These are phyloP conservation scores for Saccharata proteae DNA, from an alignment of 2,329 filamentous ascomycete genomes.

Conservation along the genomic window DNA sequence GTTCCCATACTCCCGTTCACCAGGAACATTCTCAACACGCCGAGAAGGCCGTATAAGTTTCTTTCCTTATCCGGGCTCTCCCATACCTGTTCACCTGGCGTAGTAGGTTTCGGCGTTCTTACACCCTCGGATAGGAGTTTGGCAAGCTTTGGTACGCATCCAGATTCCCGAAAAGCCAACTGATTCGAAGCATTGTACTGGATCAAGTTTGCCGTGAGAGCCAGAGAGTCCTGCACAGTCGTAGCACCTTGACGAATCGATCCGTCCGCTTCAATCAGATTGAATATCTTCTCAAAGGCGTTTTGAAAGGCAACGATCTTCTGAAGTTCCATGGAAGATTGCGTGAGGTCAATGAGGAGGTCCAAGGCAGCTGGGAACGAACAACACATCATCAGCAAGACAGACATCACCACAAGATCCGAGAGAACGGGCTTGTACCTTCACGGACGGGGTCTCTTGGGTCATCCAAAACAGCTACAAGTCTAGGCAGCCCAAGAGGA, in stretches of 20 bases:
- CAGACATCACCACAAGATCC: conserved; percentile 7
- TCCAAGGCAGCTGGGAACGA: conserved; percentile 73
- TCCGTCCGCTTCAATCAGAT: conserved; percentile 70
- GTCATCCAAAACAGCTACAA: conserved; percentile 78
- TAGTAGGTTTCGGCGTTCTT: conserved; percentile 36
- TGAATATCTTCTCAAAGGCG: conserved; percentile 78
- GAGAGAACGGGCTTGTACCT: conserved; percentile 27
- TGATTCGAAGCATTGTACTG: conserved; percentile 85
- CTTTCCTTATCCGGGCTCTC: conserved; percentile 68
- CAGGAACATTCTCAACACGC: conserved; percentile 77
- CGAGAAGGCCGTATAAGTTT: conserved; percentile 82
- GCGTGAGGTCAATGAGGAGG: conserved; percentile 80
- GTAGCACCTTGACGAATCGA: conserved; percentile 72
- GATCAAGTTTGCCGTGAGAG: conserved; percentile 78
- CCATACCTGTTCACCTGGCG: conserved; percentile 56
- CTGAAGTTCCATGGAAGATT: conserved; percentile 75
- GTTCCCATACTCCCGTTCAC: conserved; percentile 70
- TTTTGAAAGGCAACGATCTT: conserved; percentile 94
- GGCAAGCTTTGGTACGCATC: conserved; percentile 61
- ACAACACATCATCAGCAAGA: conserved; percentile 6
- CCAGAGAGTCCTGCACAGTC: conserved; percentile 84
- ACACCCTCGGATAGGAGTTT: conserved; percentile 50
- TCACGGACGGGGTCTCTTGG: conserved; percentile 76
- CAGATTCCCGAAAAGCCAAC: conserved; percentile 83
- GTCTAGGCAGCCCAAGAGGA: conserved; percentile 72